Evolutionary conservation across 108 stramenopile genomes (phyloP).

Genomic region (Pseudonitzschia multiseries): DNA sequence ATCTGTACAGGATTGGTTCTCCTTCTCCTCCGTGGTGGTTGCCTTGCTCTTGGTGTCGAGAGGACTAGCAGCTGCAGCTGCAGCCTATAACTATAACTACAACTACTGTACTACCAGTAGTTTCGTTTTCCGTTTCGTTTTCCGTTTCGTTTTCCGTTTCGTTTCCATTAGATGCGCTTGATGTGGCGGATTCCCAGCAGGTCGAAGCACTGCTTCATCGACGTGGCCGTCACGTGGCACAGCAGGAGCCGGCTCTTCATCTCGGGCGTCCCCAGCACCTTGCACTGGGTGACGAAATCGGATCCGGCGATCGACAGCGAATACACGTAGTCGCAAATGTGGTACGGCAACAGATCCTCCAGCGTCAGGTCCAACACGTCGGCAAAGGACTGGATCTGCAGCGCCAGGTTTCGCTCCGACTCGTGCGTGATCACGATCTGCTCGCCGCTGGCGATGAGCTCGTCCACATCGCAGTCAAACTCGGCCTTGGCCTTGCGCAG

Average conservation of each 20-base stretch:
- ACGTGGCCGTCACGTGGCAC: conserved; percentile 86
- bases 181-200: conserved; percentile 85
- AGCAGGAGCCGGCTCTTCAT: conserved; percentile 93
- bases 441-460: conserved; percentile 53
- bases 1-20: too few relatives aligned
- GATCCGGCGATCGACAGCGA: conserved; percentile 85
- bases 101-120: too few relatives aligned
- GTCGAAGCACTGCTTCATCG: conserved; percentile 91
- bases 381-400: conserved; percentile 83
- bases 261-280: conserved; percentile 84
- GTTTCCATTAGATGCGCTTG: conserved; percentile 63
- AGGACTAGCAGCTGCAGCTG: too few relatives aligned
- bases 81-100: too few relatives aligned
- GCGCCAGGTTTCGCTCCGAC: conserved; percentile 90
- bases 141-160: too few relatives aligned
- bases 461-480: conserved; percentile 73
- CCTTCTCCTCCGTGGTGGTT: too few relatives aligned
- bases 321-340: conserved; percentile 96
- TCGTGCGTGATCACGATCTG: conserved; percentile 71
- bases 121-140: too few relatives aligned
- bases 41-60: too few relatives aligned
- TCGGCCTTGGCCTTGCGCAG: conserved; percentile 88
- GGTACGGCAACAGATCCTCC: conserved; percentile 89
- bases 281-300: conserved; percentile 96
- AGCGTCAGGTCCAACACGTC: conserved; percentile 82